Evolutionary conservation across 345 rosid genomes (phyloP).

Genomic region (Dovyalis caffra): DNA sequence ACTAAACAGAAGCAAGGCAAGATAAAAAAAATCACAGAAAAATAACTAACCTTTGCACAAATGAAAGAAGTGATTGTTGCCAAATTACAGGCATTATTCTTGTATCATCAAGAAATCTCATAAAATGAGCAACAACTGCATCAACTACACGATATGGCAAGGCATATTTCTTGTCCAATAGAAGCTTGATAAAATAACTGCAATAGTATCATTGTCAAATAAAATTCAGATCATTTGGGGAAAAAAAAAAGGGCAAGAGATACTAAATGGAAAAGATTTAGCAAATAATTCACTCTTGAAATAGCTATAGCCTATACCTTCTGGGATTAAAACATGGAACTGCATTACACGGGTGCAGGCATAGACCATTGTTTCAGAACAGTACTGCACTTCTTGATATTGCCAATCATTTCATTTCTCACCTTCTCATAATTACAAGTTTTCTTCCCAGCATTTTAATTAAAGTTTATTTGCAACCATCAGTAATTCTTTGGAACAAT

Average conservation of each 20-base stretch:
- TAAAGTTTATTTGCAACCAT: background rate
- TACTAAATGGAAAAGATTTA: background rate
- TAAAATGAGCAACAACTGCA: slow-evolving; percentile 75
- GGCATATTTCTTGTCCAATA: slow-evolving; percentile 89
- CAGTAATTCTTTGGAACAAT: background rate
- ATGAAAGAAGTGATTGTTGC: slow-evolving; percentile 94
- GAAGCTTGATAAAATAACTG: slow-evolving; percentile 90
- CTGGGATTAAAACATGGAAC: background rate
- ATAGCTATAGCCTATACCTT: background rate
- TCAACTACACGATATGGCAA: slow-evolving; percentile 84
- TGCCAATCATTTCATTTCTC: background rate
- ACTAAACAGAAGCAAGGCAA: background rate
- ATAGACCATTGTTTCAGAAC: background rate
- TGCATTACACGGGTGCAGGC: background rate
- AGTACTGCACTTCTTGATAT: background rate
- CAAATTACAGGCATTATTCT: slow-evolving; percentile 96
- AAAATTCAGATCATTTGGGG: background rate
- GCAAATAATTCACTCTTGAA: background rate
- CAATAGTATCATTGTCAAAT: slow-evolving; percentile 15
- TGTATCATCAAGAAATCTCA: slow-evolving; percentile 71
- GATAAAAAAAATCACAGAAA: background rate
- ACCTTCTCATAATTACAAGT: background rate
- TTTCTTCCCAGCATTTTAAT: background rate
- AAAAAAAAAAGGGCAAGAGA: slow-evolving; percentile 1
- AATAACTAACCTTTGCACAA: slow-evolving; percentile 70